Evolutionary conservation across 2,329 filamentous ascomycete species (phyloP).

Genomic region (Aspergillus versicolor): DNA sequence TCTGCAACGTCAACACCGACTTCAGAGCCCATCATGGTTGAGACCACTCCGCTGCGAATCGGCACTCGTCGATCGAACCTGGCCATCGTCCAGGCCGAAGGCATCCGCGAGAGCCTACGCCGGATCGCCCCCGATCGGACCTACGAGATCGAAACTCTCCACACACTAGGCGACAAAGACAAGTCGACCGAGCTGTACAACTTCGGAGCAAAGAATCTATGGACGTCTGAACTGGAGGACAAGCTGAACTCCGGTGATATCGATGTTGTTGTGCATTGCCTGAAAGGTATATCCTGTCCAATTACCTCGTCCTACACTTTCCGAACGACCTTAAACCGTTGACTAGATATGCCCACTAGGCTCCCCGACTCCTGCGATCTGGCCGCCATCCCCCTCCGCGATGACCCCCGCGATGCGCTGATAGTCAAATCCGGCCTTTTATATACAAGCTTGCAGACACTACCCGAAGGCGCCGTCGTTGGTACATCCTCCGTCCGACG

Average conservation of each 20-base stretch:
- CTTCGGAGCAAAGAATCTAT: conserved; percentile 52
- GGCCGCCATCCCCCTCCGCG: conserved; percentile 70
- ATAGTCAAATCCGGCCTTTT: conserved; percentile 50
- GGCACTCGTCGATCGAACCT: conserved; percentile 80
- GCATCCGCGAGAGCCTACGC: conserved; percentile 65
- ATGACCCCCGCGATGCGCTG: conserved; percentile 67
- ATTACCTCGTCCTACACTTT: background rate
- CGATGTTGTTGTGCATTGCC: conserved; percentile 78
- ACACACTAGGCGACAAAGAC: conserved; percentile 74
- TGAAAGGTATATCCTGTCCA: conserved; percentile 55
- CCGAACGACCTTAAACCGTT: background rate
- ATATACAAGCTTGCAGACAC: conserved; percentile 63
- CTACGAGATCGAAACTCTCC: conserved; percentile 73
- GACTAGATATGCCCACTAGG: conserved; percentile 76
- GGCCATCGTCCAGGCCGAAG: conserved; percentile 73
- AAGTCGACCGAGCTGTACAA: conserved; percentile 80
- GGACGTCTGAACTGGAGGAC: conserved; percentile 85
- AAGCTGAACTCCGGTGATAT: conserved; percentile 64
- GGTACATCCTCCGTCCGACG: conserved; percentile 83
- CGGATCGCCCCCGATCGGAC: conserved; percentile 62
- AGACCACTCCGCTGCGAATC: conserved; percentile 43
- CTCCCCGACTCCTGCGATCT: conserved; percentile 71
- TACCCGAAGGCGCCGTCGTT: conserved; percentile 74
- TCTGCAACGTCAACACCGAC: too few relatives aligned
- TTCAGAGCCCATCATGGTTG: background rate